Conservation (phyloP, 352 stramenopile genomes). For the Chrysophaeum taylorii region DNA sequence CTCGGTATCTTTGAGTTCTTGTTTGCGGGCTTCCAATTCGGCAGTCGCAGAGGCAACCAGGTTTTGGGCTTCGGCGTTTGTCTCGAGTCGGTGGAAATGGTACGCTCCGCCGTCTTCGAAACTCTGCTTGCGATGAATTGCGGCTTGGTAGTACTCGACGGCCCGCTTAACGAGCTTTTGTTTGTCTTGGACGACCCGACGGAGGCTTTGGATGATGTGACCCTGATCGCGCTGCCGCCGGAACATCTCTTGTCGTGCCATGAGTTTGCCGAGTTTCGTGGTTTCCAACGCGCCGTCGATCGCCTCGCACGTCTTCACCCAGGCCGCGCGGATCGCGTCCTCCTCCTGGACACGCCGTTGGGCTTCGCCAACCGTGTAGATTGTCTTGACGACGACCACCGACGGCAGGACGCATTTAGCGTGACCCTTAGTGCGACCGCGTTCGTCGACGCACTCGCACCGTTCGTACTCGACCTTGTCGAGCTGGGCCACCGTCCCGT, state of each 20-base stretch:
- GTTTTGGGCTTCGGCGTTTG: constrained; percentile 8
- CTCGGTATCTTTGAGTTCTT: background rate
- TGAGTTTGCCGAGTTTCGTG: constrained; percentile 14
- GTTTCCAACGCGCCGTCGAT: no score
- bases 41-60: constrained; percentile 3
- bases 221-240: background rate
- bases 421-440: constrained; percentile 6
- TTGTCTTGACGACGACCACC: constrained; percentile 11
- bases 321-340: constrained; percentile 6
- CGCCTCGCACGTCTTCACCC: constrained; percentile 4
- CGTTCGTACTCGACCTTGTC: constrained; percentile 23
- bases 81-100: constrained; percentile 19
- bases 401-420: constrained; percentile 12
- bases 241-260: background rate
- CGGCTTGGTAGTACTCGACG: constrained; percentile 4
- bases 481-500: constrained; percentile 15
- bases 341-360: constrained; percentile 20
- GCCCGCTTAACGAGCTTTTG: no score
- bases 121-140: constrained; percentile 16
- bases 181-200: no score
- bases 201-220: constrained; percentile 8
- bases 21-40: background rate
- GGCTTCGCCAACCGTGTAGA: constrained; percentile 17
- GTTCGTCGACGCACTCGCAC: constrained; percentile 24
- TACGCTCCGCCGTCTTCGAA: constrained; percentile 19